phyloP scores from a whole-genome alignment of 2,329 filamentous ascomycete genomes.

The Paracorniculantispora psalliotae region DNA sequence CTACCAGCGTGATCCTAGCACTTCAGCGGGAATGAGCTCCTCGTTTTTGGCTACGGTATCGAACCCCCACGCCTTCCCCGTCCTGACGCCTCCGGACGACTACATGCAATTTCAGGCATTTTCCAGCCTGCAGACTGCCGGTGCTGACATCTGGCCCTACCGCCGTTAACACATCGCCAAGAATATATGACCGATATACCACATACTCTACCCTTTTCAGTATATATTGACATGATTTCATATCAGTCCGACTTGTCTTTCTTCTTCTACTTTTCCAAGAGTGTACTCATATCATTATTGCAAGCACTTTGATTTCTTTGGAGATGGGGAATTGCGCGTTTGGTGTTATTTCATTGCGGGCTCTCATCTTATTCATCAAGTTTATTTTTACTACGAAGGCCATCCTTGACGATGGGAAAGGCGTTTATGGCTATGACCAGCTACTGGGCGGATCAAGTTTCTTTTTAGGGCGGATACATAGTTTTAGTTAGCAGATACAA shows the following conservation, averaged over 20 bases:
- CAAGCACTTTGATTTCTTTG: background rate
- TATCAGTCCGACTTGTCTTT: background rate
- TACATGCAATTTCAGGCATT: conserved; percentile 12
- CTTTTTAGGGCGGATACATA: background rate
- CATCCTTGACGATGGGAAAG: background rate
- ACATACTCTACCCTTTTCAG: background rate
- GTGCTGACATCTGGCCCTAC: conserved; percentile 12
- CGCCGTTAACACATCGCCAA: background rate
- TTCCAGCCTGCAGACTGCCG: background rate
- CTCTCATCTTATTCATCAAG: background rate
- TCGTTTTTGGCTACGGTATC: conserved; percentile 5
- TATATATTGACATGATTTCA: background rate
- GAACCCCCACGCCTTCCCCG: conserved; percentile 3
- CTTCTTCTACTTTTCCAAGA: background rate
- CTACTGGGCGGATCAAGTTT: background rate
- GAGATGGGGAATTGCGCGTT: background rate
- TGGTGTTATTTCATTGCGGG: background rate
- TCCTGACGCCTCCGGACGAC: conserved; percentile 10
- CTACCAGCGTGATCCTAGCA: background rate
- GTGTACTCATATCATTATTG: background rate
- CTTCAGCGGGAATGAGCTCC: background rate
- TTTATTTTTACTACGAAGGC: background rate
- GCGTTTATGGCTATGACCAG: background rate
- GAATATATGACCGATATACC: background rate
- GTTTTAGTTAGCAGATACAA: background rate